A percentile compares a stretch with the other conserved stretches of the same genome.
These are phyloP conservation scores for Aquilaria yunnanensis DNA, from an alignment of 345 rosid genomes.

Conservation along the genomic window DNA sequence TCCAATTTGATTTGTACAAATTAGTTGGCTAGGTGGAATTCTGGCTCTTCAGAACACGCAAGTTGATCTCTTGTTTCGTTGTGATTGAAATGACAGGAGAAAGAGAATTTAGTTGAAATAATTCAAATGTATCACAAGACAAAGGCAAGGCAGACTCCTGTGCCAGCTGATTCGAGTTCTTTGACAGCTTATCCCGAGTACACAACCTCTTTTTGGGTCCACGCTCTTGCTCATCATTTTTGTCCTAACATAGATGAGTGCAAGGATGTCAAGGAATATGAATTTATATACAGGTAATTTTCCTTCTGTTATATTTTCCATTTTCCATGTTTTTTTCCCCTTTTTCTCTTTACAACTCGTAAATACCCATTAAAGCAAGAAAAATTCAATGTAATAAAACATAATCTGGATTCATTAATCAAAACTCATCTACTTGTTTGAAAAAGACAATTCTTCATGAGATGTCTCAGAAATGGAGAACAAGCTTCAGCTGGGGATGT, in stretches of 20 bases:
- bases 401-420: too few species aligned
- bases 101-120: constrained; percentile 73
- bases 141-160: constrained; percentile 60
- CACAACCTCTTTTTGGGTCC: constrained; percentile 69
- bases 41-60: constrained; percentile 3
- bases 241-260: constrained; percentile 73
- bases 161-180: constrained; percentile 59
- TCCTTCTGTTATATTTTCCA: neutral
- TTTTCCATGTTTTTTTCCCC: too few species aligned
- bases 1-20: constrained; percentile 24
- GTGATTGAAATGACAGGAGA: constrained; percentile 58
- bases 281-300: constrained; percentile 62
- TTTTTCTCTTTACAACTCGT: too few species aligned
- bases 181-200: constrained; percentile 50
- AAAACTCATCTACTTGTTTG: too few species aligned
- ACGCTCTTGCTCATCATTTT: constrained; percentile 78
- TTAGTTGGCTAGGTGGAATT: neutral
- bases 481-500: too few species aligned
- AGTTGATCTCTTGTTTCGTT: constrained; percentile 4
- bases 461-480: too few species aligned
- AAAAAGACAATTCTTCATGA: too few species aligned
- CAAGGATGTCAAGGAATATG: constrained; percentile 84
- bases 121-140: constrained; percentile 78
- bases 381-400: too few species aligned
- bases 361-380: too few species aligned